Percentiles rank a stretch among this genome's conserved stretches.
These are phyloP conservation scores for Phialemonium atrogriseum DNA, from an alignment of 2,329 filamentous ascomycete genomes.

Conservation along the genomic window DNA sequence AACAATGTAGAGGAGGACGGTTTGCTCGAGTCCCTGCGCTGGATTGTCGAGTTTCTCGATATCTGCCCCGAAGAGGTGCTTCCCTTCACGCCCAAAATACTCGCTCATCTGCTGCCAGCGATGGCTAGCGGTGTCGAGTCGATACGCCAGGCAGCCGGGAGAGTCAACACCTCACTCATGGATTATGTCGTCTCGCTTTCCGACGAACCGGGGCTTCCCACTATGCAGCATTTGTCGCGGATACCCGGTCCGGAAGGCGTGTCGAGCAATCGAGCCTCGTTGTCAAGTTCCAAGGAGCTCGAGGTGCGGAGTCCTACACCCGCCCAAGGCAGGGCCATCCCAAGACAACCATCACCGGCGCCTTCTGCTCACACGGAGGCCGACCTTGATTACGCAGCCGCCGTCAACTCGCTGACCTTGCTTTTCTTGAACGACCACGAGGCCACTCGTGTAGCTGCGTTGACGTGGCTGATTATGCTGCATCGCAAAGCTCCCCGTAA, in stretches of 20 bases:
- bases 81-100: slow-evolving; percentile 83
- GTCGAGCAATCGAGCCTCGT: slow-evolving; percentile 41
- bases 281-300: slow-evolving; percentile 44
- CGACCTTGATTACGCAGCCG: slow-evolving; percentile 91
- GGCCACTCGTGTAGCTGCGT: slow-evolving; percentile 83
- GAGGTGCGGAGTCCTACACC: slow-evolving; percentile 45
- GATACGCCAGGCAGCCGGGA: slow-evolving; percentile 78
- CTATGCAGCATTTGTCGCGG: slow-evolving; percentile 29
- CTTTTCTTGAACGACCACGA: slow-evolving; percentile 96
- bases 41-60: slow-evolving; percentile 94
- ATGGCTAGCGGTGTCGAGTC: slow-evolving; percentile 88
- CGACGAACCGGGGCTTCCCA: slow-evolving; percentile 49
- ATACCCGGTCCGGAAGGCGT: slow-evolving; percentile 33
- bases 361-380: slow-evolving; percentile 38
- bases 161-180: slow-evolving; percentile 86
- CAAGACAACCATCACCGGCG: slow-evolving; percentile 35
- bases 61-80: slow-evolving; percentile 96
- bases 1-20: slow-evolving; percentile 70
- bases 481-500: slow-evolving; percentile 92
- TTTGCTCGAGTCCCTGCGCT: slow-evolving; percentile 80
- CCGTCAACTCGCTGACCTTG: slow-evolving; percentile 85
- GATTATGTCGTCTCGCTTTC: slow-evolving; percentile 89
- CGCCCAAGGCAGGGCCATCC: slow-evolving; percentile 35
- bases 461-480: slow-evolving; percentile 97
- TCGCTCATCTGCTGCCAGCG: slow-evolving; percentile 86